Evolutionary conservation across 2,329 filamentous ascomycete species (phyloP), one percentile per base, ranked within the genome.

Genomic region (Aspergillus transmontanensis): DNA sequence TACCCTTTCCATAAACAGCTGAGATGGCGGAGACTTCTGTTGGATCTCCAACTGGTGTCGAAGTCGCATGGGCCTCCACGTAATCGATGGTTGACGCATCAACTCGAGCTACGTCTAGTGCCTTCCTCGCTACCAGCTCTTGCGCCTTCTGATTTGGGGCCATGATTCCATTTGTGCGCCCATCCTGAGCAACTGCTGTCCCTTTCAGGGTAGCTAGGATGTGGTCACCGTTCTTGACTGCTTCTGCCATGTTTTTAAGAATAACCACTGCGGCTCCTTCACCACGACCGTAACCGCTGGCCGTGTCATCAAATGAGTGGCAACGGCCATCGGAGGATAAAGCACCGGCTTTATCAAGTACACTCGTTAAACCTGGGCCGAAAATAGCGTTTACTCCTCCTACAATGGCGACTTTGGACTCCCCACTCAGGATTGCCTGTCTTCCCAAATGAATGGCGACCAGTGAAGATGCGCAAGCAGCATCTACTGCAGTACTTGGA

Each of bases 161-260:
- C 74, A 76, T 78, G 57, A 77, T 76, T 4, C 75, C 75, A 23
- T 72, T 72, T 0, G 73, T 73, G n/a, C 72, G 71, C 0, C 74
- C 75, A 14, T 75, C 73, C 19, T 78, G 76, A 19, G 73, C 73
- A 0, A 77, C 74, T 1, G 68, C 71, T 10, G 68, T 70, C 6
- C 70, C 73, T 14, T 73, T 70, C 9, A 79, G 66, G 19, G 76
- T 70, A 10, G 69, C 76, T 1, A 70, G 63, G 53, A 78, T 73
- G 16, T 71, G 69, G 51, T 79, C 75, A 10, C 68, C 60, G 55
- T 75, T 72, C 9, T 60, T 32, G 1, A 76, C 41, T 4, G 75
- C 75, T 48, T 72, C 57, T 10, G 62, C 51, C 6, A 75, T 63
- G 2, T 65, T 64, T 50, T 77, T 77, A 16, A 77, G 68, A 21